A percentile compares a stretch with the other conserved stretches of the same genome.
phyloP scores from a whole-genome alignment of 1,284 basidiomycete genomes.

The Fomitopsis pinicola region DNA sequence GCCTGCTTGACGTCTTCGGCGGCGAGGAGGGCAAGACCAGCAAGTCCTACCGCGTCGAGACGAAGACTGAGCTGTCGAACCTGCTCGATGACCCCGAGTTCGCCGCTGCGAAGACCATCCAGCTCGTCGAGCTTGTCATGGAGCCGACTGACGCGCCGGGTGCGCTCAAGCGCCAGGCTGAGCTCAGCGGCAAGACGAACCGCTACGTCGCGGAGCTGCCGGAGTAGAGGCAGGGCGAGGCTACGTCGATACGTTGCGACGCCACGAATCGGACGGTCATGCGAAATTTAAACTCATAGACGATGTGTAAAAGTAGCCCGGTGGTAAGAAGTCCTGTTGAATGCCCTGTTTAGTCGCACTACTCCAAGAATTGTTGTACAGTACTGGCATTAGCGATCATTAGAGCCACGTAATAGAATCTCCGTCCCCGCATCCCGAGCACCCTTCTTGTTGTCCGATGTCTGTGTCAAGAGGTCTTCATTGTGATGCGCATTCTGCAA shows the following conservation, averaged over 20 bases:
- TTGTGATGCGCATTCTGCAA: no score
- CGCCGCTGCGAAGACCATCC: slow-evolving; percentile 56
- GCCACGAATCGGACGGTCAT: not conserved
- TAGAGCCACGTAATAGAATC: not conserved
- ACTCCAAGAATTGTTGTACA: not conserved
- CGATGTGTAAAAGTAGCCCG: not conserved
- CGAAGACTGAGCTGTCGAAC: slow-evolving; percentile 57
- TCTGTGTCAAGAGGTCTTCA: no score
- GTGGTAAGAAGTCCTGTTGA: not conserved
- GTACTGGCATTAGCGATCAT: not conserved
- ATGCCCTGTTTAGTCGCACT: not conserved
- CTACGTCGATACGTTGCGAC: not conserved
- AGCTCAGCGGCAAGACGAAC: slow-evolving; percentile 50
- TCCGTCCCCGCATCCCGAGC: not conserved
- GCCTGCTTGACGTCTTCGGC: slow-evolving; percentile 55
- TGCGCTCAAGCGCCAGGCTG: slow-evolving; percentile 49
- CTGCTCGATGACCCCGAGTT: slow-evolving; percentile 62
- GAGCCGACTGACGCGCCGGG: slow-evolving; percentile 67
- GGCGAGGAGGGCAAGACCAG: slow-evolving; percentile 49
- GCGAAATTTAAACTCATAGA: not conserved
- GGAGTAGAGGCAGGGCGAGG: slow-evolving; percentile 2
- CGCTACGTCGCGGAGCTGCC: slow-evolving; percentile 22
- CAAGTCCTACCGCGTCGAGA: slow-evolving; percentile 64
- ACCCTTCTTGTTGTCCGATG: no score
- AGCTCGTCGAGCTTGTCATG: slow-evolving; percentile 81